phyloP scores from a whole-genome alignment of 768 basidiomycete genomes.

The Tulasnella sp. region DNA sequence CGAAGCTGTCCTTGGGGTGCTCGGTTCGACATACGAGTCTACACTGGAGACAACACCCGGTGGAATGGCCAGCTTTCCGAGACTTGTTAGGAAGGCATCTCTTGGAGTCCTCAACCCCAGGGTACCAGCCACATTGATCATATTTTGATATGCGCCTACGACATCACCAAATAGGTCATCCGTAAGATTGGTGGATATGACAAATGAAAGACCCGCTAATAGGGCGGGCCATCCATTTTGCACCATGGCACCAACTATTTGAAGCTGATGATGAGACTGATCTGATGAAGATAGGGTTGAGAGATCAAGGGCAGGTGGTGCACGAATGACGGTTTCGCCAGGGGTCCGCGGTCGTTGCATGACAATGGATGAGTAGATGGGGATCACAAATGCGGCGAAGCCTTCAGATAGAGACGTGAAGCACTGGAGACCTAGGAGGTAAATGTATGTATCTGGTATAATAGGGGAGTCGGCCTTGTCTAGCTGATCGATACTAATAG shows the following conservation, averaged over 20 bases:
- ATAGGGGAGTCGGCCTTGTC: slow-evolving; percentile 93
- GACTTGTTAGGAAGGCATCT: slow-evolving; percentile 80
- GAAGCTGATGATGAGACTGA: slow-evolving; percentile 42
- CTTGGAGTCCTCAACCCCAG: slow-evolving; percentile 76
- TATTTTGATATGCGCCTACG: slow-evolving; percentile 63
- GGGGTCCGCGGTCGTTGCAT: slow-evolving; percentile 49
- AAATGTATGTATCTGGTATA: slow-evolving; percentile 88
- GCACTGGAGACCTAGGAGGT: slow-evolving; percentile 82
- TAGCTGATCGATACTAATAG: slow-evolving; percentile 80
- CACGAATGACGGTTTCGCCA: slow-evolving; percentile 51
- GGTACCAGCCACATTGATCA: slow-evolving; percentile 81
- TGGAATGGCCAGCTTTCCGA: slow-evolving; percentile 90
- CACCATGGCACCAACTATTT: slow-evolving; percentile 61
- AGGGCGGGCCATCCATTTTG: slow-evolving; percentile 86
- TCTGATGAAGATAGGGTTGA: slow-evolving; percentile 41
- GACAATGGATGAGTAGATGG: slow-evolving; percentile 59
- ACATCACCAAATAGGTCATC: slow-evolving; percentile 86
- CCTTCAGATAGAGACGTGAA: slow-evolving; percentile 78
- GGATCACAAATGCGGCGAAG: slow-evolving; percentile 57
- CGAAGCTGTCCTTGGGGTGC: slow-evolving; percentile 44
- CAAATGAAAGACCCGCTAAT: slow-evolving; percentile 77
- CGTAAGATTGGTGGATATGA: slow-evolving; percentile 80
- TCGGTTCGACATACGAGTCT: slow-evolving; percentile 43
- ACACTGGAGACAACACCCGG: slow-evolving; percentile 75
- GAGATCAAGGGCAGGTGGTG: slow-evolving; percentile 61